Conservation (phyloP, 192 early-diverging fungal genomes). For the Polychytrium aggregatum region DNA sequence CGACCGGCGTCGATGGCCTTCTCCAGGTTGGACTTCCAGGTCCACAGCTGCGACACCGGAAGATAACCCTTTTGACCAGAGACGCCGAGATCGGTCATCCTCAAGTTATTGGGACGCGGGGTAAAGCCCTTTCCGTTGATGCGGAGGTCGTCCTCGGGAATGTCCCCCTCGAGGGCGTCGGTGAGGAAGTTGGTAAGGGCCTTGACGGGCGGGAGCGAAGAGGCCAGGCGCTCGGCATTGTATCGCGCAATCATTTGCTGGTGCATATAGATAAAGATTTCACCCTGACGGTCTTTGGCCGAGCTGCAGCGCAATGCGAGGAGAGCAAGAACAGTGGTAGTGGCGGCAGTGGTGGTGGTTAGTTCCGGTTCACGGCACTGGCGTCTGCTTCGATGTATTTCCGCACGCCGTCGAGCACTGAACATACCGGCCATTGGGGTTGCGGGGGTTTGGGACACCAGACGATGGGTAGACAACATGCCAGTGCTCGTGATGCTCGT, state of each 20-base stretch:
- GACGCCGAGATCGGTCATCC: conserved; percentile 1
- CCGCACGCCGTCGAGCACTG: background rate
- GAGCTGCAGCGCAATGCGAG: conserved; percentile 1
- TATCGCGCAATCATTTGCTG: conserved; percentile 13
- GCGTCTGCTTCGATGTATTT: background rate
- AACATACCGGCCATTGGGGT: conserved; percentile 6
- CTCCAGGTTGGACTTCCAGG: background rate
- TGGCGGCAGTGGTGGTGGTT: too few relatives aligned
- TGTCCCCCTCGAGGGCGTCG: conserved; percentile 1
- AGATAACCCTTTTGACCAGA: conserved; percentile 3
- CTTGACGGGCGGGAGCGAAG: background rate
- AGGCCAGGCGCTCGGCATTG: conserved; percentile 8
- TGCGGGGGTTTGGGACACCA: conserved; percentile 6
- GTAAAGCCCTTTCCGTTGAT: conserved; percentile 5
- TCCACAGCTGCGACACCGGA: conserved; percentile 4
- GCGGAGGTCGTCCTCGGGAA: conserved; percentile 11
- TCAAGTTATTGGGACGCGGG: background rate
- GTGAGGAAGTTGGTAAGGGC: background rate
- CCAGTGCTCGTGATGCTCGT: conserved; percentile 14
- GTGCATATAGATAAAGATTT: conserved; percentile 11
- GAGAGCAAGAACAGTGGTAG: background rate
- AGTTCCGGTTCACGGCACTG: too few relatives aligned
- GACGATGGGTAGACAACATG: conserved; percentile 6
- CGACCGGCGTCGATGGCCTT: conserved; percentile 9
- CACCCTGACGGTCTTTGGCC: conserved; percentile 10